Percentiles rank a stretch among this genome's conserved stretches.
Evolutionary conservation across 179 eudicot species (phyloP).

Genomic region (Sideroxylon spinosum): DNA sequence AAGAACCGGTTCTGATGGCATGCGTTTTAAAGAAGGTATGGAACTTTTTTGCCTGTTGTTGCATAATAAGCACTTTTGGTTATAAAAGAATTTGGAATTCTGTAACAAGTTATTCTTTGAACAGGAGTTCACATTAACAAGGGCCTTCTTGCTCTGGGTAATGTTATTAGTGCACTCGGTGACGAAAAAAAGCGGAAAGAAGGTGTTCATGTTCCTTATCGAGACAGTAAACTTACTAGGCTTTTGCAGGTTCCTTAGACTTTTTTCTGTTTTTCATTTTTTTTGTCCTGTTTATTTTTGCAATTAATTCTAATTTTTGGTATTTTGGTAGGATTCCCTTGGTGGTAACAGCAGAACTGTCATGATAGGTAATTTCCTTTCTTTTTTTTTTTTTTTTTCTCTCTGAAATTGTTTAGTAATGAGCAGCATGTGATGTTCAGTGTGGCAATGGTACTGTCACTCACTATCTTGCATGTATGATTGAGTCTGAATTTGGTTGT

Average conservation of each 20-base stretch:
- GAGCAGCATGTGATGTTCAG: too few relatives aligned
- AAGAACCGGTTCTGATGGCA: conserved; percentile 66
- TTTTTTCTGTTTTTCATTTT: not conserved
- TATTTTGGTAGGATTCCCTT: conserved; percentile 74
- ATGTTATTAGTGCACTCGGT: conserved; percentile 69
- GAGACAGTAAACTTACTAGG: conserved; percentile 67
- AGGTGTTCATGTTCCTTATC: conserved; percentile 62
- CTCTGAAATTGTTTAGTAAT: not conserved
- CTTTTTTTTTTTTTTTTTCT: not conserved
- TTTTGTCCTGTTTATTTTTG: conserved; percentile 1
- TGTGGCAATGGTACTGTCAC: too few relatives aligned
- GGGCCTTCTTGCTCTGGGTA: conserved; percentile 69
- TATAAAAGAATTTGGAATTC: too few relatives aligned
- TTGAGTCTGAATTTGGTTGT: too few relatives aligned
- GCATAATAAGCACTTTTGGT: too few relatives aligned
- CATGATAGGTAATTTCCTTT: conserved; percentile 91
- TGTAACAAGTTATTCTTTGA: not conserved
- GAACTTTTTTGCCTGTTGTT: too few relatives aligned
- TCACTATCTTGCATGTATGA: too few relatives aligned
- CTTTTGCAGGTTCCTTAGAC: conserved; percentile 45
- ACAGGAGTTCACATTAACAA: conserved; percentile 72
- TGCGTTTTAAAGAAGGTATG: conserved; percentile 65
- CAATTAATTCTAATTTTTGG: not conserved
- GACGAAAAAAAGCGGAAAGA: conserved; percentile 67
- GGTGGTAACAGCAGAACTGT: conserved; percentile 98